These are phyloP conservation scores for Carex littledalei DNA, from an alignment of 176 grass and related monocot genomes.

Conservation along the genomic window DNA sequence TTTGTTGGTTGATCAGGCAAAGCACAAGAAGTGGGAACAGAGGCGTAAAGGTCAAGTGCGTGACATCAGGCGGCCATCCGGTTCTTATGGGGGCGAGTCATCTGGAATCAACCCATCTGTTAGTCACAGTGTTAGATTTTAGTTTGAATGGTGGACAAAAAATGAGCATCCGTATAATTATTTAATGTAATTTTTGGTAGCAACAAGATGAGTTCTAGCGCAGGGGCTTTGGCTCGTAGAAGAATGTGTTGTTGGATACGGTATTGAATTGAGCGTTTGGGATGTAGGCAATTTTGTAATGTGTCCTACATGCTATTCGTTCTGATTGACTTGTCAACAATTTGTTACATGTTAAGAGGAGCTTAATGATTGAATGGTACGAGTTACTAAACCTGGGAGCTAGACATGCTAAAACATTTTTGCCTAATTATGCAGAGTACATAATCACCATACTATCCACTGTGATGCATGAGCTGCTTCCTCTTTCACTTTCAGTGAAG, in stretches of 20 bases:
- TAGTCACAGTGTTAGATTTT: conserved; percentile 74
- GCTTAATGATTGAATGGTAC: neutral
- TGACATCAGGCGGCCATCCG: conserved; percentile 38
- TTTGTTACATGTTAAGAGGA: neutral
- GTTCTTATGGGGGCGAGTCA: conserved; percentile 73
- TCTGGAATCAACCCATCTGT: conserved; percentile 72
- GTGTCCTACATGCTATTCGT: too few species aligned
- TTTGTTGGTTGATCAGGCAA: conserved; percentile 40
- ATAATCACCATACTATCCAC: too few species aligned
- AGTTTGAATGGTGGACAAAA: neutral
- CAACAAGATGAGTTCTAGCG: neutral
- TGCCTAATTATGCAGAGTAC: too few species aligned
- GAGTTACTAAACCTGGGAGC: neutral
- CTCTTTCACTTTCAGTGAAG: too few species aligned
- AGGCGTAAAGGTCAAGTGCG: conserved; percentile 68
- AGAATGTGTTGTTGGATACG: neutral
- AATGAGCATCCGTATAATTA: neutral
- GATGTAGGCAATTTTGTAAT: neutral
- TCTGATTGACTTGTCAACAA: neutral
- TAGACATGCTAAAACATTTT: neutral
- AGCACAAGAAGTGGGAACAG: conserved; percentile 41
- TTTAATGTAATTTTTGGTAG: neutral
- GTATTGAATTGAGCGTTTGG: neutral
- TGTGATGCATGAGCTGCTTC: too few species aligned
- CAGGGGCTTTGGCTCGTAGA: neutral